A percentile compares a stretch with the other conserved stretches of the same genome.
These are phyloP conservation scores for Citrullus colocynthis DNA, from an alignment of 306 rosid species.

Conservation along the genomic window DNA sequence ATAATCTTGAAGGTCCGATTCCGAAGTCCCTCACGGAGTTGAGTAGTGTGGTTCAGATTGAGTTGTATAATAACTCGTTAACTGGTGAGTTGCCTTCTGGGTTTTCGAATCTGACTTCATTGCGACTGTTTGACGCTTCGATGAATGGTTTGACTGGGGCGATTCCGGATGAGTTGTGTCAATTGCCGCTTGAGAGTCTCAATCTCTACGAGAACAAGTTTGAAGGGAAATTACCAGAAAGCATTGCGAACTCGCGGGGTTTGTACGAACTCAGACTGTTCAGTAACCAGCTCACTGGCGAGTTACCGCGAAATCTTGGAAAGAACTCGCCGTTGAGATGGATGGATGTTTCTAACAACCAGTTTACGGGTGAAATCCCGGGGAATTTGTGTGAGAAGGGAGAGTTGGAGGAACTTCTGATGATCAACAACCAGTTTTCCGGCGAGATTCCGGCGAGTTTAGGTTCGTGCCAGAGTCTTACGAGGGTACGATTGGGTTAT, in stretches of 20 bases:
- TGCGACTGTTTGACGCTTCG: conserved; percentile 77
- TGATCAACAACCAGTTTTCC: conserved; percentile 70
- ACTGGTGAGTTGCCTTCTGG: conserved; percentile 74
- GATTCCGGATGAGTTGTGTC: conserved; percentile 57
- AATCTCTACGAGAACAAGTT: conserved; percentile 3
- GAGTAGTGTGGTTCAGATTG: conserved; percentile 47
- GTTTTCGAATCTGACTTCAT: conserved; percentile 38
- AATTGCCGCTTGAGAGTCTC: conserved; percentile 27
- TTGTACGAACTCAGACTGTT: conserved; percentile 43
- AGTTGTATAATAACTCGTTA: conserved; percentile 75
- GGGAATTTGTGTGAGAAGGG: conserved; percentile 53
- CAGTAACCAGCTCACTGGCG: conserved; percentile 33
- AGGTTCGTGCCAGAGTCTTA: conserved; percentile 48
- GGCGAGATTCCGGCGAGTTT: conserved; percentile 65
- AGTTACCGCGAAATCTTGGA: conserved; percentile 61
- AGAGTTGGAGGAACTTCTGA: conserved; percentile 77
- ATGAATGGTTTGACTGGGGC: conserved; percentile 54
- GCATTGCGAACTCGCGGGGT: conserved; percentile 50
- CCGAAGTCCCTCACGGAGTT: conserved; percentile 61
- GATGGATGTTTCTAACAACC: conserved; percentile 82
- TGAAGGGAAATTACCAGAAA: neutral
- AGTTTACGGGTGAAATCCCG: conserved; percentile 62
- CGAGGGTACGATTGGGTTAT: conserved; percentile 67
- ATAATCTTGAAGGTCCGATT: conserved; percentile 56
- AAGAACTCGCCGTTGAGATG: conserved; percentile 63